Base-by-base conservation (phyloP, 2,329 filamentous ascomycete genomes). In the Cylindrodendrum hubeiense region DNA sequence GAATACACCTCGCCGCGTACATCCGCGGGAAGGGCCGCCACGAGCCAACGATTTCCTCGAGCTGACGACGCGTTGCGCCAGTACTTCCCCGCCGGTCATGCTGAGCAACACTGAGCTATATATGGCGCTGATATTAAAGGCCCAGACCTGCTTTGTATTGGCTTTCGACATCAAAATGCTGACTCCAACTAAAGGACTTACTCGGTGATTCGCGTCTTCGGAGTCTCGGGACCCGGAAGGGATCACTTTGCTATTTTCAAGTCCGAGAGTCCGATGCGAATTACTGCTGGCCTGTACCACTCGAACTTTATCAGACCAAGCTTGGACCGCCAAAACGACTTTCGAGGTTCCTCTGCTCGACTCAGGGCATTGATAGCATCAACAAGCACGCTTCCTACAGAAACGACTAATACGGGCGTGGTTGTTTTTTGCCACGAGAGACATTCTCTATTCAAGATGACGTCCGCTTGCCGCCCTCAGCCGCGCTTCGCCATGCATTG, bases 31-130 rank as follows among this genome's bases (percentile, higher is more conserved):
- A 34, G 24, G 43, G 49, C 50, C 55, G 49, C 55, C 50, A 55
- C 46, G 50, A 49, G 41, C 55, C 47, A 58, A 55, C 52, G 50
- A 44, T 28, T 56, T 37, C 22, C 17, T 50, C 26, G 47, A 63
- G 61, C 61, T 64, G 53, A 64, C 61, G 61, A 64, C 61, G 61
- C 46, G 33, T 64, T 60, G 39, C 41, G 47, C 47, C 54, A 26
- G 34, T 47, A n/a, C 39, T 22, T 17, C 28, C 33, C 59, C 59
- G 37, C 46, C 21, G 46, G 37, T 13, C 47, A 46, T 28, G 34
- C 56, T 37, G 46, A 34, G 46, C 24, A 43, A 15, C 46, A 30
- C 30, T 30, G 30, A 44, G 54, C 28, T 24, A 46, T 34, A 37
- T 24, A 24, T 37, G 28, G 21, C 28, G 21, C 26, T 21, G 39